phyloP scores from a whole-genome alignment of 2,329 filamentous ascomycete species.

The Graphiopsis chlorocephala region DNA sequence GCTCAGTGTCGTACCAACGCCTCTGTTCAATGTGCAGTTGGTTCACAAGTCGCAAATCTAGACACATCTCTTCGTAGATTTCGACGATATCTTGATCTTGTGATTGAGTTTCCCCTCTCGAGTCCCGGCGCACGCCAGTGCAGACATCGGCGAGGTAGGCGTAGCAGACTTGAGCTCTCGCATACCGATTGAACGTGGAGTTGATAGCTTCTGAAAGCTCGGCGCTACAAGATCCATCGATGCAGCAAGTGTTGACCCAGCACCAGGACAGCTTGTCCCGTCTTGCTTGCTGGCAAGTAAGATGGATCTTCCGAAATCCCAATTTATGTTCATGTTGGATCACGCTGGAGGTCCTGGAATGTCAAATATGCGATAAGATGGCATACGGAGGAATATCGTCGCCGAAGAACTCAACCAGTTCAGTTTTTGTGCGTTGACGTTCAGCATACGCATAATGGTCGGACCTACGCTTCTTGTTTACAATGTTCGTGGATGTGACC shows the following conservation, averaged over 20 bases:
- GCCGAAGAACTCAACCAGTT: conserved; percentile 8
- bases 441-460: neutral
- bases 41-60: neutral
- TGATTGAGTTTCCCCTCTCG: neutral
- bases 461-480: neutral
- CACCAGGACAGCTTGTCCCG: neutral
- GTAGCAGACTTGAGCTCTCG: conserved; percentile 9
- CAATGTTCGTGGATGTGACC: neutral
- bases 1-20: neutral
- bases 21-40: neutral
- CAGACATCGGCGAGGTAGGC: conserved; percentile 14
- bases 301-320: neutral
- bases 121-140: too few species aligned
- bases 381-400: neutral
- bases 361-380: conserved; percentile 10
- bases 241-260: conserved; percentile 22
- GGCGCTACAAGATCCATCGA: conserved; percentile 18
- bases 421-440: neutral
- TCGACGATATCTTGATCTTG: neutral
- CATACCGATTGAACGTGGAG: conserved; percentile 18
- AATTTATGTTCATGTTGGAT: neutral
- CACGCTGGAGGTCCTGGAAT: conserved; percentile 6
- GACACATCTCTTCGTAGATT: neutral
- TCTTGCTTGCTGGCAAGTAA: neutral
- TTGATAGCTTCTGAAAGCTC: conserved; percentile 19